Base-by-base conservation (phyloP, 306 rosid genomes). In the Macrotyloma uniflorum region DNA sequence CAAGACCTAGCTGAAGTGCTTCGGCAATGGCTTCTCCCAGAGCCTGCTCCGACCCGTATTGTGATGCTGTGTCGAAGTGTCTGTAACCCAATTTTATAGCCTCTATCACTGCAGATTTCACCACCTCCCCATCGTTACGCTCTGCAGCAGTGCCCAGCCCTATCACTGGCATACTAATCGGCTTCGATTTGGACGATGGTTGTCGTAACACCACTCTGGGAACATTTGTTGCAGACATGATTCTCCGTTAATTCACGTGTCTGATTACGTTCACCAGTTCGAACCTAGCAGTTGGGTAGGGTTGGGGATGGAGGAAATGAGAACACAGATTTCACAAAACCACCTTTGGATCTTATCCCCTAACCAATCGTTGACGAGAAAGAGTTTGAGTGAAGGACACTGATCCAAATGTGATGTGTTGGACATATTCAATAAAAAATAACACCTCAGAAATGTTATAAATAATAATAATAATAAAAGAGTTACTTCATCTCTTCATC, bases 41-140 rank as follows among this genome's bases (percentile, higher is more conserved):
- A 0, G 64, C 40, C 51, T 70, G 11, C 14, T 79, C 82, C 0
- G 82, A 45, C 2, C 71, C 71, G 32, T 79, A 79, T 0, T 15
- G 28, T 33, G 70, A n/a, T 16, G 82, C 82, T 0, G 82, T 79
- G 8, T 79, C 82, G 8, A 79, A 57, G 70, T 79, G 82, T n/a
- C 71, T 70, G 15, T 55, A 79, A 70, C 77, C 82, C 6, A 19
- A 8, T 12, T 47, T 70, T n/a, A 79, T 69, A 12, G 82, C 82
- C 18, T 79, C 82, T 8, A 70, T 0, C 1, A 59, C 61, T 0
- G 77, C 82, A 24, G 11, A 35, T 24, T 79, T 70, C 1, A 68
- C 38, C 5, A 1, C 28, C 2, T 62, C 57, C 3, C 16, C 4
- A 24, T 6, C 1, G 63, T 4, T 1, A 2, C 5, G 3, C 1